Base-by-base conservation (phyloP, 768 basidiomycete species). In the Obba rivulosa region DNA sequence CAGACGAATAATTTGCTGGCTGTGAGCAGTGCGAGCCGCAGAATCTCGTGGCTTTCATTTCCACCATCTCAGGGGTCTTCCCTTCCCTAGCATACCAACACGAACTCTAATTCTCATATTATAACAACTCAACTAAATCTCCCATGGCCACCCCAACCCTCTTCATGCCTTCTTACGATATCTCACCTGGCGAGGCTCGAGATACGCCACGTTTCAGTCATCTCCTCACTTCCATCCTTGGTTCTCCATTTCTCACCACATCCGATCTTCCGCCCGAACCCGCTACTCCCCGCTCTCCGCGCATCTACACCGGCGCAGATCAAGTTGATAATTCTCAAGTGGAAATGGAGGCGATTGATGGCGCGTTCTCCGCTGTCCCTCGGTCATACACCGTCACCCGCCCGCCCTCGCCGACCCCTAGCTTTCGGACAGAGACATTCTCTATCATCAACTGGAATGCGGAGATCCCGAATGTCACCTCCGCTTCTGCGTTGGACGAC, bases 341-440 rank as follows among this genome's bases (percentile, higher is more conserved):
- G 4, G 66, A 66, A 25, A 55, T 62, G 44, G 65, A 63, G 57
- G 42, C 54, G 34, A 57, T 65, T 36, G 50, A 63, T 56, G 54
- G 61, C 52, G 51, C 65, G 42, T 62, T 59, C 52, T 34, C 44
- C 51, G 40, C 62, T 43, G 61, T 67, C 35, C 52, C 64, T 28
- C 57, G 61, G 23, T 44, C 55, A 11, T 49, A 57, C 49, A 62
- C 56, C 51, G 57, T 57, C 50, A 71, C 62, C 13, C 66, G 73
- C 34, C 71, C 75, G 4, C 62, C 72, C 20, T 78, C 76, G 16
- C 76, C 75, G 16, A 50, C 73, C 0, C 69, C 64, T 13, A 74
- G 70, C 54, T 63, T 63, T 55, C 57, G 57, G 22, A 67, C 70
- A 16, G 75, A 77, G 48, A 57, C 57, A 16, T 77, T 70, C 45